Percentiles rank a stretch among this genome's conserved stretches.
Conservation (phyloP, 225 moss, liverwort and hornwort species). For the Straminergon stramineum region DNA sequence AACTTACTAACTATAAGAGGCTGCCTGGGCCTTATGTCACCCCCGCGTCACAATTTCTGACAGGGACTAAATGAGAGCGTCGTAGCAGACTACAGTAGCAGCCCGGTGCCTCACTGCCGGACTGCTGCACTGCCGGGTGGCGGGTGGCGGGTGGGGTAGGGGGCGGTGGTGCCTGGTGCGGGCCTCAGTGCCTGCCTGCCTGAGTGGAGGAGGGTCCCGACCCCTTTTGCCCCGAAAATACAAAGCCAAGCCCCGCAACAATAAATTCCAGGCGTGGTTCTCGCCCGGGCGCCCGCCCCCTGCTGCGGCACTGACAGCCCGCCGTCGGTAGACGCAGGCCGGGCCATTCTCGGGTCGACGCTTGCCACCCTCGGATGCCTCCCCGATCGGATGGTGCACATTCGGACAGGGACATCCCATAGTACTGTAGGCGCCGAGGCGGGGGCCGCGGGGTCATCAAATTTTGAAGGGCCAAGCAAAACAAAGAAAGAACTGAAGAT, state of each 20-base stretch:
- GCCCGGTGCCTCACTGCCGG: no score
- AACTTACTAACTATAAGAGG: not conserved
- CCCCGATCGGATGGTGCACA: not conserved
- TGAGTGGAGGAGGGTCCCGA: no score
- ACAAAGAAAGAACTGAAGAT: no score
- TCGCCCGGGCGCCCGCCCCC: not conserved
- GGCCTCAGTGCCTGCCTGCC: not conserved
- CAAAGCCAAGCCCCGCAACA: not conserved
- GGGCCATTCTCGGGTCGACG: not conserved
- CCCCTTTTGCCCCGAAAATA: not conserved
- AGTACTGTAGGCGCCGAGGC: no score
- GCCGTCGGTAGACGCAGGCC: slow-evolving; percentile 11
- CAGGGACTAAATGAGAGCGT: not conserved
- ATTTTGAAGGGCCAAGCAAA: not conserved
- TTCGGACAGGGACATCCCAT: not conserved
- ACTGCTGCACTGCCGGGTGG: no score
- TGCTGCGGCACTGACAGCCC: not conserved
- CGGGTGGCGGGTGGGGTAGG: not conserved
- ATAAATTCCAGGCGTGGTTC: not conserved
- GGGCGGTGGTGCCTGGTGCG: not conserved
- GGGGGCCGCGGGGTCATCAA: not conserved
- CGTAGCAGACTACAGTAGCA: not conserved
- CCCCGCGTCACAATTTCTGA: not conserved
- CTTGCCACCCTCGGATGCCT: fast-evolving
- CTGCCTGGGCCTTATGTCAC: not conserved